phyloP scores from a whole-genome alignment of 73 alveolate species.

The Tetrahymena borealis region DNA sequence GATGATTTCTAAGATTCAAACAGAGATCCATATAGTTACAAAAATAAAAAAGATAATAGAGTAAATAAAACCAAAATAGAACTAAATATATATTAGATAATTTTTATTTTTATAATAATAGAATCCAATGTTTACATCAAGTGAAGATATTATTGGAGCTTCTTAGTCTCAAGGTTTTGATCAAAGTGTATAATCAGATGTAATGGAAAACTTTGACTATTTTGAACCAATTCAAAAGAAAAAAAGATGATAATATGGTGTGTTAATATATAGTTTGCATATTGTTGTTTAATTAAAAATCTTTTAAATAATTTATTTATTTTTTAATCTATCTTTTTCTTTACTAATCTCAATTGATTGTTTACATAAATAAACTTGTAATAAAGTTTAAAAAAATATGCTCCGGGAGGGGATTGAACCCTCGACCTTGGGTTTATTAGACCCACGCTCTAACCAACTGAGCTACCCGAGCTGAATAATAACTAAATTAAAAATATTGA shows the following conservation, averaged over 20 bases:
- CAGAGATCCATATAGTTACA: neutral
- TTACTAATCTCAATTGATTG: neutral
- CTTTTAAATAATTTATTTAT: neutral
- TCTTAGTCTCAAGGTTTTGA: neutral
- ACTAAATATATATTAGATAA: too few relatives aligned
- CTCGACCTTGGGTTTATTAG: conserved; percentile 1
- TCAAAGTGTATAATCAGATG: neutral
- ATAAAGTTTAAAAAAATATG: neutral
- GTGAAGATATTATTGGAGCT: neutral
- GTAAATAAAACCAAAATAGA: neutral
- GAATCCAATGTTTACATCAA: neutral
- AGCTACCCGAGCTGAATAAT: conserved; percentile 2
- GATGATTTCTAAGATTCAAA: neutral
- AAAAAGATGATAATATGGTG: neutral
- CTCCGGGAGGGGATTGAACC: conserved; percentile 4
- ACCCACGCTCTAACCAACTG: conserved; percentile 3
- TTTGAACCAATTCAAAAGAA: neutral
- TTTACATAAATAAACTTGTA: neutral
- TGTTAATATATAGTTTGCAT: too few relatives aligned
- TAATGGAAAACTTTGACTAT: neutral
- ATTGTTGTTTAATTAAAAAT: too few relatives aligned
- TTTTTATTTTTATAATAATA: neutral
- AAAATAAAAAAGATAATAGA: neutral
- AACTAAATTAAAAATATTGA: too few relatives aligned
- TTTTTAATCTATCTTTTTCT: neutral